Conservation (phyloP, 805 yeast species). For the Tetrapisispora arboricola region DNA sequence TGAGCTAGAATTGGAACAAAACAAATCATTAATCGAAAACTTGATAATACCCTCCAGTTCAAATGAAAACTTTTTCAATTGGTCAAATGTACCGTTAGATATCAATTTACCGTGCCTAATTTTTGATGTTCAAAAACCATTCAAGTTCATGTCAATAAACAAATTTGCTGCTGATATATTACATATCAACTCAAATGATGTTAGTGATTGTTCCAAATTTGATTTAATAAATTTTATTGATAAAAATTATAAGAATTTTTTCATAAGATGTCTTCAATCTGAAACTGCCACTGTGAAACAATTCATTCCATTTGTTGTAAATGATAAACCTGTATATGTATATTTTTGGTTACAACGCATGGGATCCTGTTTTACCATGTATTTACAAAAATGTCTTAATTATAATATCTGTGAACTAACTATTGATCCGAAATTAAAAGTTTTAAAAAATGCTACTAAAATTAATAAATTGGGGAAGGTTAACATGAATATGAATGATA, state of each 20-base stretch:
- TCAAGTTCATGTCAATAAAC: constrained; percentile 1
- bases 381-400: background rate
- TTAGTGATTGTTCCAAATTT: background rate
- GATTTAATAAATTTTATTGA: background rate
- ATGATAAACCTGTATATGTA: background rate
- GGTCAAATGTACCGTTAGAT: constrained; percentile 1
- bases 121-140: background rate
- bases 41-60: background rate
- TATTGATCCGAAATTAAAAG: background rate
- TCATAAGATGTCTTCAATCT: background rate
- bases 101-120: background rate
- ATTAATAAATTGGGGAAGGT: constrained; percentile 8
- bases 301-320: background rate
- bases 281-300: background rate
- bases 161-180: background rate
- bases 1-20: background rate
- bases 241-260: background rate
- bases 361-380: background rate
- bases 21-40: background rate
- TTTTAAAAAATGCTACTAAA: background rate
- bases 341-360: background rate
- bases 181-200: background rate
- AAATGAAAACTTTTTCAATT: background rate
- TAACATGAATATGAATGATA: constrained; percentile 11
- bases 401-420: background rate